These are phyloP conservation scores for Dictyostelium purpureum DNA, from an alignment of 78 protist species.

Conservation along the genomic window DNA sequence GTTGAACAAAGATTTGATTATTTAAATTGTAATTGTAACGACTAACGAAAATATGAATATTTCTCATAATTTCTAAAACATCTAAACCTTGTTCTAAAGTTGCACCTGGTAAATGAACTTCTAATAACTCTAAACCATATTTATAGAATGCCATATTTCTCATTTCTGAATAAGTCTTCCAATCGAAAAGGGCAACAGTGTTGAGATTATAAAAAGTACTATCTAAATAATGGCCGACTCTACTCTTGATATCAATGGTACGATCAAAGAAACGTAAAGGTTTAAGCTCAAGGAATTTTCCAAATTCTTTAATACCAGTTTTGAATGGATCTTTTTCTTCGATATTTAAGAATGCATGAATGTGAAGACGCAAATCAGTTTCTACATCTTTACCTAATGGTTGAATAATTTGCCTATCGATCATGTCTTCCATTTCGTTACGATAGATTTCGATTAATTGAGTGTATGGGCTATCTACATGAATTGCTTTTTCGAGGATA, in stretches of 20 bases:
- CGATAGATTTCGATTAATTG: slow-evolving; percentile 16
- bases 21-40: slow-evolving; percentile 96
- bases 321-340: slow-evolving; percentile 79
- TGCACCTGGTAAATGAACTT: slow-evolving; percentile 91
- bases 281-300: slow-evolving; percentile 69
- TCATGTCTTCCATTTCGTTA: slow-evolving; percentile 36
- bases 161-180: slow-evolving; percentile 97
- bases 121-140: slow-evolving; percentile 86
- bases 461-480: slow-evolving; percentile 4
- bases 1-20: slow-evolving; percentile 94
- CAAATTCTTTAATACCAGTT: slow-evolving; percentile 78
- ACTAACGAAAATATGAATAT: slow-evolving; percentile 95
- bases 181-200: slow-evolving; percentile 92
- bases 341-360: slow-evolving; percentile 82
- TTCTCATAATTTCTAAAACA: slow-evolving; percentile 95
- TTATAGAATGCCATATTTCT: slow-evolving; percentile 91
- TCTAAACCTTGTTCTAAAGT: slow-evolving; percentile 97
- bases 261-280: slow-evolving; percentile 74
- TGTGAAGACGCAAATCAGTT: slow-evolving; percentile 90
- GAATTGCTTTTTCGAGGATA: not conserved
- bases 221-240: slow-evolving; percentile 90
- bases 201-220: slow-evolving; percentile 95
- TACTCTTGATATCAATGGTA: slow-evolving; percentile 68
- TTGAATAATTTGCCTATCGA: slow-evolving; percentile 76
- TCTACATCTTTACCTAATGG: slow-evolving; percentile 93